Evolutionary conservation across 164 flowering plant species (phyloP), one percentile per base, ranked within the genome.

Genomic region (Vitis riparia): DNA sequence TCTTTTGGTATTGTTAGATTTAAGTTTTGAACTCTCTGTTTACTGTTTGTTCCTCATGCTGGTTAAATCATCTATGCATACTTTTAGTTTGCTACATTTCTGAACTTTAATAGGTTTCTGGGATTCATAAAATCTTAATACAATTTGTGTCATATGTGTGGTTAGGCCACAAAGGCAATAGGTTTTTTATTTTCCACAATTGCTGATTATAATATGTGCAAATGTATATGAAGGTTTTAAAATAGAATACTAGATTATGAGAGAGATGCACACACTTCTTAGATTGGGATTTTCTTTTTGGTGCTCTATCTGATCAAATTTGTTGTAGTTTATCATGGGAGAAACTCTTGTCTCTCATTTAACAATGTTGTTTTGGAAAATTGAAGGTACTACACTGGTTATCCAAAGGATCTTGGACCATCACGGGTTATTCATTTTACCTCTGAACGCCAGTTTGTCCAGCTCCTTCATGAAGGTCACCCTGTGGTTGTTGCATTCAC

Each of bases 401-500:
- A 87, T 79, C 98, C 99, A 1, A 95, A 93, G 78, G 94, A 91
- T 82, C 89, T 91, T 59, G 96, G 94, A 49, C 96, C 93, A 51
- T 90, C 98, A 49, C 82, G 86, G 66, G 82, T 93, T 58, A 80
- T 91, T 72, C 91, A 86, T 76, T 95, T 93, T 71, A 85, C 93
- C 8, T 93, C 98, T 19, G 99, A 95, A 76, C 92, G 97, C 49
- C 92, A 90, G 53, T 91, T 95, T 83, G 92, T 95, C 37, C 90
- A 95, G 69, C 88, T 93, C 55, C 85, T 95, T 73, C 96, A 93
- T 69, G 84, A 91, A 82, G 94, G 97, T 14, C 66, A 70, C 52
- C 97, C 98, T 55, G 84, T 93, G 19, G 97, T 89, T 63, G 96
- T 91, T 71, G 97, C 98, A 65, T 95, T 91, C 73, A 90, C 98